Evolutionary conservation across 352 stramenopile species (phyloP), one percentile per base, ranked within the genome.

Genomic region (Pythium apleroticum): DNA sequence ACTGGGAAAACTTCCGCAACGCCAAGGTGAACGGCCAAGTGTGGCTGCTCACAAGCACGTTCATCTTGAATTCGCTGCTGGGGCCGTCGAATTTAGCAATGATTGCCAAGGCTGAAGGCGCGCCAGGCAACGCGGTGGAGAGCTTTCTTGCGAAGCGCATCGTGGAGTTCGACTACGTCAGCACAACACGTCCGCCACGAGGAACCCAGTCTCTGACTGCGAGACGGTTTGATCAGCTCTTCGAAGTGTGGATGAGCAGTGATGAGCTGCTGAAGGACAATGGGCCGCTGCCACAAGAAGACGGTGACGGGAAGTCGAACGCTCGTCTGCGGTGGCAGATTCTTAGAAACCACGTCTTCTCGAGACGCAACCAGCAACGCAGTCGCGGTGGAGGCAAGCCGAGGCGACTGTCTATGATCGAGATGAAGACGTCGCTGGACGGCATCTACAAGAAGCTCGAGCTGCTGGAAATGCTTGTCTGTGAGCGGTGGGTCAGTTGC

Each of bases 1-100:
- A 96, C 60, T 97, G 87, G 85, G 81, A 96, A 61, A 97, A 97
- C 63, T 97, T 96, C 56, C 80, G 90, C 12, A 86, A 91, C 69
- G 89, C 89, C 9, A 86, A 69, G 0, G 57, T 95, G 50, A 86
- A 95, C 53, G 77, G 80, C 19, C 61, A 84, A 14, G 58, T 71
- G 0, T 74, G 90, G 27, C 41, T 86, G 20, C 71, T 96, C 10
- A 91, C 79, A 1, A 90, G 72, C 45, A 73, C 72, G 7, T 97
- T 77, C 50, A 86, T 94, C 52, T 77, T 97, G 8, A 87, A 89
- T 37, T 81, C 75, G 41, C 58, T 89, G 7, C 74, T 93, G 8
- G 69, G 53, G 0, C 72, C 75, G 48, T 75, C 55, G 52, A 73
- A 65, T 52, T 80, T 55, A 52, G 64, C 24, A 9, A 5, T 58